A percentile compares a stretch with the other conserved stretches of the same genome.
phyloP scores from a whole-genome alignment of 2,329 filamentous ascomycete genomes.

The Venturia aucupariae region DNA sequence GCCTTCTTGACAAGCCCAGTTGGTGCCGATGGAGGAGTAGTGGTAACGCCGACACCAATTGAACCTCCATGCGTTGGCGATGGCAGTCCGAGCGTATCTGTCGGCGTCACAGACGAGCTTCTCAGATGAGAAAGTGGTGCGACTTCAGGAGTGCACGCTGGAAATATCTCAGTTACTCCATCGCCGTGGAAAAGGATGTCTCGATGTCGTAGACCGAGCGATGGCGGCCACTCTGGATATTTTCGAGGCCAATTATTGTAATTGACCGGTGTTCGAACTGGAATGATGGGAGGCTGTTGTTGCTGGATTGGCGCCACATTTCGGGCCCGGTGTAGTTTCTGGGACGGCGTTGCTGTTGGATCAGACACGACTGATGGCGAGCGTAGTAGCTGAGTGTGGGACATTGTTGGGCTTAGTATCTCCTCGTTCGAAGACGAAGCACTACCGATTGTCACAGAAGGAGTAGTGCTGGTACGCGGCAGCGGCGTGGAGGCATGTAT shows the following conservation, averaged over 20 bases:
- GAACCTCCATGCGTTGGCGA: neutral
- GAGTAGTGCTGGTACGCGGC: neutral
- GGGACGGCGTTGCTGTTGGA: neutral
- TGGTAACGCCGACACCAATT: neutral
- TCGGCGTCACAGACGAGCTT: slow-evolving; percentile 2
- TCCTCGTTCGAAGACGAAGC: neutral
- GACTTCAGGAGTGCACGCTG: neutral
- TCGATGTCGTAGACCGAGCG: slow-evolving; percentile 10
- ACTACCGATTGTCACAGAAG: slow-evolving; percentile 9
- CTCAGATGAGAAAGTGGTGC: neutral
- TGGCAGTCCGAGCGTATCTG: neutral
- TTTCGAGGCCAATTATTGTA: slow-evolving; percentile 14
- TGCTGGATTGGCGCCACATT: neutral
- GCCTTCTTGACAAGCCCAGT: neutral
- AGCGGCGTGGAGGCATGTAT: neutral
- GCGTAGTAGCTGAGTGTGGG: neutral
- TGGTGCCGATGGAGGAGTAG: neutral
- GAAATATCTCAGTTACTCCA: slow-evolving; percentile 9
- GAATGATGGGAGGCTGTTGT: neutral
- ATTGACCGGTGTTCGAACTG: slow-evolving; percentile 10
- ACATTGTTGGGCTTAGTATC: neutral
- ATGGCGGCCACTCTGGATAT: slow-evolving; percentile 15
- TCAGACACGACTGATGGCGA: neutral
- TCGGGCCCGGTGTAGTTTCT: neutral
- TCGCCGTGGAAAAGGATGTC: slow-evolving; percentile 13